Percentiles rank a stretch among this genome's conserved stretches.
phyloP scores from a whole-genome alignment of 768 basidiomycete genomes.

The Auriscalpium microsporum region DNA sequence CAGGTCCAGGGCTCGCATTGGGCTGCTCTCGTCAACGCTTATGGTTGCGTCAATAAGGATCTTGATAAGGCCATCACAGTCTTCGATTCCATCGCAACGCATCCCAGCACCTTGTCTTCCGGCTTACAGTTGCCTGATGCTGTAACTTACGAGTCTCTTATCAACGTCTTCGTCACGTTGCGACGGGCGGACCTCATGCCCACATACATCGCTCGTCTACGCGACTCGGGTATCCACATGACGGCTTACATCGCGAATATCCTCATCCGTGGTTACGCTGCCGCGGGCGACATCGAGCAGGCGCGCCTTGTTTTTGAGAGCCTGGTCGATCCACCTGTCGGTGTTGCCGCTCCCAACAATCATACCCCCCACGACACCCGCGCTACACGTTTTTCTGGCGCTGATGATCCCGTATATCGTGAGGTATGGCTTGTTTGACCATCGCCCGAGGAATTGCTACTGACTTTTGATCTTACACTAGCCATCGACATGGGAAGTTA shows the following conservation, averaged over 20 bases:
- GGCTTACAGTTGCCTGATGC: slow-evolving; percentile 54
- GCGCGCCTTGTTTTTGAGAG: slow-evolving; percentile 75
- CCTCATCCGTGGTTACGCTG: slow-evolving; percentile 64
- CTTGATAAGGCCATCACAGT: slow-evolving; percentile 64
- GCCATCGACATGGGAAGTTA: slow-evolving; percentile 92
- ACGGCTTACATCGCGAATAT: slow-evolving; percentile 94
- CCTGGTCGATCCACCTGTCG: slow-evolving; percentile 70
- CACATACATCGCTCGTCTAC: slow-evolving; percentile 55
- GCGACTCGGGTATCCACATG: slow-evolving; percentile 60
- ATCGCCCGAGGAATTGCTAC: background rate
- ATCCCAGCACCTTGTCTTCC: slow-evolving; percentile 33
- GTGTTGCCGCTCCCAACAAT: slow-evolving; percentile 84
- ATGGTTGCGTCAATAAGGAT: slow-evolving; percentile 74
- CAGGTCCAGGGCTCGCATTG: slow-evolving; percentile 56
- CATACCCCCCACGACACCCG: slow-evolving; percentile 63
- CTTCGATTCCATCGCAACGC: slow-evolving; percentile 66
- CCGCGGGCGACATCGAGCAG: slow-evolving; percentile 57
- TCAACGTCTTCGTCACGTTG: slow-evolving; percentile 77
- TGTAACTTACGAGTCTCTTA: slow-evolving; percentile 80
- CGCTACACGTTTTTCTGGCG: slow-evolving; percentile 22
- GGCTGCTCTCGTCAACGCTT: slow-evolving; percentile 83
- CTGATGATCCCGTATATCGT: slow-evolving; percentile 64
- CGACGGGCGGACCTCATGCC: slow-evolving; percentile 73
- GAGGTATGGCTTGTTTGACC: slow-evolving; percentile 44
- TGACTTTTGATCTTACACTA: slow-evolving; percentile 20